Conservation (phyloP, 331 rosid genomes). For the Malus hybrid region DNA sequence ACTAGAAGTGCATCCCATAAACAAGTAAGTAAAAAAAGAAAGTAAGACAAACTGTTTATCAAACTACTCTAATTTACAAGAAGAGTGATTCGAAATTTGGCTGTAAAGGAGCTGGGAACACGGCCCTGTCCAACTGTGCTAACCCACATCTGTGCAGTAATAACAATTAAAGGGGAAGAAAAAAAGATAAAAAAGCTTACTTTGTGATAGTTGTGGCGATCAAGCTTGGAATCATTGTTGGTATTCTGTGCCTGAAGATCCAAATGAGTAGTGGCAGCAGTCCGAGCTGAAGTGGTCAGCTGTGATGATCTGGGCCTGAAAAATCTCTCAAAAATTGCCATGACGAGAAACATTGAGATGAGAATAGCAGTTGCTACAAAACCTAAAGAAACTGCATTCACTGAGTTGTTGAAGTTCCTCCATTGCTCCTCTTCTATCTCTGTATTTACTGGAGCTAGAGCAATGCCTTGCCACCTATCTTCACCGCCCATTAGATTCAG, state of each 20-base stretch:
- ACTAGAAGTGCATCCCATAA: neutral
- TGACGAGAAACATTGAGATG: slow-evolving; percentile 64
- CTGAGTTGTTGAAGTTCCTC: slow-evolving; percentile 46
- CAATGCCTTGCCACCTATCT: slow-evolving; percentile 19
- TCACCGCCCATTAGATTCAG: slow-evolving; percentile 19
- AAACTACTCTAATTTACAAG: neutral
- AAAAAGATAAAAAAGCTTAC: slow-evolving; percentile 15
- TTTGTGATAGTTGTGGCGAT: slow-evolving; percentile 36
- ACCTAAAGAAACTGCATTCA: slow-evolving; percentile 60
- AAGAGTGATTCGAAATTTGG: too few species aligned
- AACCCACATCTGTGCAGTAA: neutral
- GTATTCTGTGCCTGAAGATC: slow-evolving; percentile 39
- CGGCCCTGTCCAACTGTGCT: neutral
- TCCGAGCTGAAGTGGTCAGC: neutral
- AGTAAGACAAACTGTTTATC: too few species aligned
- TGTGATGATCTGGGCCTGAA: slow-evolving; percentile 40
- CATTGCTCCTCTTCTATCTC: slow-evolving; percentile 42
- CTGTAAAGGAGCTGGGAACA: neutral
- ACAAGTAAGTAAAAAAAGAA: neutral
- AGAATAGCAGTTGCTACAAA: slow-evolving; percentile 71
- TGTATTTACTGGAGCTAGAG: slow-evolving; percentile 30
- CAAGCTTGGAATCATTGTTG: slow-evolving; percentile 27
- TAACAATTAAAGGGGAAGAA: neutral
- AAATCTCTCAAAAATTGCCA: slow-evolving; percentile 71
- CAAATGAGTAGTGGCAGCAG: slow-evolving; percentile 1